Percentiles rank a stretch among this genome's conserved stretches.
These are phyloP conservation scores for Lachancea meyersii DNA, from an alignment of 805 yeast genomes.

Conservation along the genomic window DNA sequence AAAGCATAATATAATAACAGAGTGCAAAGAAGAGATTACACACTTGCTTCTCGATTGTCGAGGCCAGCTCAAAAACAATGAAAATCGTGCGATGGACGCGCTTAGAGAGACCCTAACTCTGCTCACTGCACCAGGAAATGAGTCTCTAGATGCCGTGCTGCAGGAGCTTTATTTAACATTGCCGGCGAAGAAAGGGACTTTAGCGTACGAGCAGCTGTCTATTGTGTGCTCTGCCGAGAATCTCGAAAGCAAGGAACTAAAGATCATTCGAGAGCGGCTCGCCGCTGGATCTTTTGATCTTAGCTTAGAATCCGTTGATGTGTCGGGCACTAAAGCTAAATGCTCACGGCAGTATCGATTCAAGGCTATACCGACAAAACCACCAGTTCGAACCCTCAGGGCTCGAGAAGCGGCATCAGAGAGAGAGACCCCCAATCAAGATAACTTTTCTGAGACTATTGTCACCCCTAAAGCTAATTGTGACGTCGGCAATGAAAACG, in stretches of 20 bases:
- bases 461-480: too few species aligned
- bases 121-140: constrained; percentile 2
- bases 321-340: not conserved
- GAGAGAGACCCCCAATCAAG: too few species aligned
- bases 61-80: not conserved
- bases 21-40: constrained; percentile 1
- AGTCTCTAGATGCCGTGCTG: not conserved
- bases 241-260: constrained; percentile 4
- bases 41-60: not conserved
- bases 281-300: not conserved
- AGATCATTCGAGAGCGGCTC: not conserved
- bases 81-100: not conserved
- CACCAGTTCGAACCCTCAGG: too few species aligned
- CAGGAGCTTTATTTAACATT: not conserved
- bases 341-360: not conserved
- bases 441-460: too few species aligned
- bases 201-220: constrained; percentile 4
- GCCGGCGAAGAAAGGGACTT: constrained; percentile 2
- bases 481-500: too few species aligned
- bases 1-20: not conserved
- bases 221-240: constrained; percentile 1
- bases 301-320: not conserved
- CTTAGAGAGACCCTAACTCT: not conserved
- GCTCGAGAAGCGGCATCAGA: too few species aligned
- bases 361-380: constrained; percentile 1